phyloP scores from a whole-genome alignment of 1,284 basidiomycete genomes.

The Apiotrichum gracile region DNA sequence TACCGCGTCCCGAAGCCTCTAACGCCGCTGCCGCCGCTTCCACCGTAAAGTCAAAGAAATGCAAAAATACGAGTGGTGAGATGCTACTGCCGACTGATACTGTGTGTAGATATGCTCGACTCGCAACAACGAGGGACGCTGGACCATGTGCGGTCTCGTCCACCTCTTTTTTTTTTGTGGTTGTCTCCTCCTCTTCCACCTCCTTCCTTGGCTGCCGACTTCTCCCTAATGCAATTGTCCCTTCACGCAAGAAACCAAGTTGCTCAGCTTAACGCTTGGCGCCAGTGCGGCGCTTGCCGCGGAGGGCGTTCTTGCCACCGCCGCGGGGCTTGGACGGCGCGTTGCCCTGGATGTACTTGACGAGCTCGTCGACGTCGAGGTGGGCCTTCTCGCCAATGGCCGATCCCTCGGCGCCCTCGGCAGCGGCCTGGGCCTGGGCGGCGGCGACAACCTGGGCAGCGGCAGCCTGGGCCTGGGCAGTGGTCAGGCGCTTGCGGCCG shows the following conservation, averaged over 20 bases:
- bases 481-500: constrained; percentile 6
- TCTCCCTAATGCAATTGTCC: too few relatives aligned
- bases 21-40: background rate
- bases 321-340: constrained; percentile 20
- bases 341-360: constrained; percentile 48
- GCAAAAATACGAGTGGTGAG: constrained; percentile 18
- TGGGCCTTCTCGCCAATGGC: constrained; percentile 39
- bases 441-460: constrained; percentile 10
- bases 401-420: constrained; percentile 2
- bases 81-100: constrained; percentile 9
- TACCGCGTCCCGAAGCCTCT: background rate
- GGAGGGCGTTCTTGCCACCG: constrained; percentile 42
- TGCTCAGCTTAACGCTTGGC: constrained; percentile 28
- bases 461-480: constrained; percentile 7
- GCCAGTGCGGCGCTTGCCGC: constrained; percentile 46
- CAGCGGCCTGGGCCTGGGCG: constrained; percentile 11
- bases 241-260: too few relatives aligned
- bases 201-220: background rate
- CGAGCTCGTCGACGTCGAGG: constrained; percentile 48
- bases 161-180: background rate
- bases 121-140: background rate
- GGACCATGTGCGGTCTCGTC: background rate
- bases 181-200: background rate
- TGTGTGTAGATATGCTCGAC: background rate
- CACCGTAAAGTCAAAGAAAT: background rate